Conservation (phyloP, 2,329 filamentous ascomycete genomes). For the Colletotrichum tanaceti region DNA sequence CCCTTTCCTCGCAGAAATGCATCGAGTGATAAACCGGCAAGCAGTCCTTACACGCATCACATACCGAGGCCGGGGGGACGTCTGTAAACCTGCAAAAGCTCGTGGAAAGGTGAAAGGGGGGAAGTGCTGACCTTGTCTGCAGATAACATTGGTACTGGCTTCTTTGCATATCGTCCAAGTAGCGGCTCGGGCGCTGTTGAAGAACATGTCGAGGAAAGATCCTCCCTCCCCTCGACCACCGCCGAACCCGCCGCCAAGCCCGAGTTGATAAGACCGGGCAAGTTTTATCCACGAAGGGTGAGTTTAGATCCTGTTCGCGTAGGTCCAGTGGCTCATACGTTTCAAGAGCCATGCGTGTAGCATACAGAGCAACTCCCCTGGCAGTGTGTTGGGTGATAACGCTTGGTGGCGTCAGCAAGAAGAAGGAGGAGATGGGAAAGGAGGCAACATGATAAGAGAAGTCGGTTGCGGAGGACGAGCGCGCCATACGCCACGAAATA, state of each 20-base stretch:
- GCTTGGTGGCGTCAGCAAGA: background rate
- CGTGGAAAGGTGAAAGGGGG: no score
- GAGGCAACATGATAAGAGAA: background rate
- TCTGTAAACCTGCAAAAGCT: background rate
- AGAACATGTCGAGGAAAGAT: conserved; percentile 50
- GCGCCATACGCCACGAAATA: background rate
- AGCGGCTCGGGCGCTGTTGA: background rate
- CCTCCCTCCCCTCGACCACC: conserved; percentile 52
- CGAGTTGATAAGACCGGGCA: conserved; percentile 26
- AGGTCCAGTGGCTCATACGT: background rate
- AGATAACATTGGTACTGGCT: background rate
- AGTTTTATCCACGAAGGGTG: background rate
- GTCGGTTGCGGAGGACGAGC: background rate
- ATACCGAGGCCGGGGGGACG: background rate
- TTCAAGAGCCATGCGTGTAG: background rate
- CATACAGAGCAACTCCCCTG: background rate
- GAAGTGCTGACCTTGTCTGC: background rate
- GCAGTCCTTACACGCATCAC: background rate
- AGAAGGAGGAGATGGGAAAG: background rate
- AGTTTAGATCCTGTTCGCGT: background rate
- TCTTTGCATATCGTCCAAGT: background rate
- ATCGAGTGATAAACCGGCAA: background rate
- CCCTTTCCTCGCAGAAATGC: no score
- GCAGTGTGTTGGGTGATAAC: no score
- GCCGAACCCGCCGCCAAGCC: conserved; percentile 54